Evolutionary conservation across 768 basidiomycete species (phyloP).

Genomic region (Pleurotus tuoliensis): DNA sequence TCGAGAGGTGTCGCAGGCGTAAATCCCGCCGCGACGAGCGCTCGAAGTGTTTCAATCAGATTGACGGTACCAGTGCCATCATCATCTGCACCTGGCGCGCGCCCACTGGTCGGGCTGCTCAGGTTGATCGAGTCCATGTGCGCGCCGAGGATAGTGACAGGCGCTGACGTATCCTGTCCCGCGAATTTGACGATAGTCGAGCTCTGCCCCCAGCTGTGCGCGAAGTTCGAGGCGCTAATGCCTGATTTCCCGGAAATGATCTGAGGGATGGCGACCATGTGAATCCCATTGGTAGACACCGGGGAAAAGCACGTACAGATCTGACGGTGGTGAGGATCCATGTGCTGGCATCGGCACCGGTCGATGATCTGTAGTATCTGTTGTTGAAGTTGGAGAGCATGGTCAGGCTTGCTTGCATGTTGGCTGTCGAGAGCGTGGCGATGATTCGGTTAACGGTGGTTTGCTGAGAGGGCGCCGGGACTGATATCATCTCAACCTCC

Average conservation of each 20-base stretch:
- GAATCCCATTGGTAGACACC: neutral
- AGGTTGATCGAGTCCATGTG: conserved; percentile 27
- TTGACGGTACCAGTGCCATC: conserved; percentile 40
- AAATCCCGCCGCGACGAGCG: conserved; percentile 37
- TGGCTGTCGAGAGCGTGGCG: conserved; percentile 23
- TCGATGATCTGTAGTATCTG: conserved; percentile 35
- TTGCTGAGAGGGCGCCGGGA: conserved; percentile 29
- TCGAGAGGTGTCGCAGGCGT: conserved; percentile 38
- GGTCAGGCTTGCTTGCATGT: conserved; percentile 31
- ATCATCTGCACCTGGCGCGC: conserved; percentile 35
- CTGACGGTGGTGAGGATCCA: conserved; percentile 33
- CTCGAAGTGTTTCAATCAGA: conserved; percentile 40
- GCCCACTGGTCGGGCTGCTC: conserved; percentile 19
- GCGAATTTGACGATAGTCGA: conserved; percentile 20
- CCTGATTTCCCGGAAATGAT: conserved; percentile 17
- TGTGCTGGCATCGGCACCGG: conserved; percentile 33
- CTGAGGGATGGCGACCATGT: conserved; percentile 8
- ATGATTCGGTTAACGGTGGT: conserved; percentile 23
- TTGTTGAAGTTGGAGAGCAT: conserved; percentile 38
- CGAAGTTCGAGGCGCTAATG: conserved; percentile 19
- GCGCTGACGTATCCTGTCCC: conserved; percentile 11
- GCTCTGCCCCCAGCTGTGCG: conserved; percentile 15
- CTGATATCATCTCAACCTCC: conserved; percentile 12
- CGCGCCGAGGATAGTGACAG: conserved; percentile 22
- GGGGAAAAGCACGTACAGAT: conserved; percentile 16